Conservation (phyloP, 129 eudicot genomes). For the Sambucus nigra region DNA sequence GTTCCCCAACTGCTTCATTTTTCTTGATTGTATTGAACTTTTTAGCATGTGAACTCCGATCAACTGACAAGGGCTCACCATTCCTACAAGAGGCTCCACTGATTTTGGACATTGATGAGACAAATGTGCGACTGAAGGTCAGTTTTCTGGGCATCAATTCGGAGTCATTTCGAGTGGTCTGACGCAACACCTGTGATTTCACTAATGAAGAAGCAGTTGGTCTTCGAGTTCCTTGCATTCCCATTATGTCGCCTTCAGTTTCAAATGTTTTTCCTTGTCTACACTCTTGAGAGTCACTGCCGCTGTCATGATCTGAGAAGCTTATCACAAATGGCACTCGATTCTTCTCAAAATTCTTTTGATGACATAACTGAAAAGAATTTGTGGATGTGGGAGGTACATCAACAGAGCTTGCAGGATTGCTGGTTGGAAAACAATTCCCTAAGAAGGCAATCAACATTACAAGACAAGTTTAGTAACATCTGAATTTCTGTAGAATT, state of each 20-base stretch:
- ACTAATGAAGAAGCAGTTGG: constrained; percentile 20
- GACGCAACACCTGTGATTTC: constrained; percentile 20
- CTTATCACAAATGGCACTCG: constrained; percentile 70
- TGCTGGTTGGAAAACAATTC: constrained; percentile 14
- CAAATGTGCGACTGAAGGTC: constrained; percentile 31
- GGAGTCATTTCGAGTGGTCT: constrained; percentile 19
- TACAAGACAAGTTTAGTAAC: neutral
- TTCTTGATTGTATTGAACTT: constrained; percentile 21
- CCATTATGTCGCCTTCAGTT: constrained; percentile 18
- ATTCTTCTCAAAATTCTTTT: constrained; percentile 32
- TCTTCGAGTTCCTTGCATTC: constrained; percentile 15
- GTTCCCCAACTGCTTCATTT: constrained; percentile 21
- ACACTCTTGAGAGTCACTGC: constrained; percentile 52
- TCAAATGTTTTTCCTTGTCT: constrained; percentile 14
- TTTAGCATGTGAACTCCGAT: constrained; percentile 21
- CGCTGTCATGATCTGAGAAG: constrained; percentile 76
- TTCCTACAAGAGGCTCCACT: constrained; percentile 19
- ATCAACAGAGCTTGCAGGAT: constrained; percentile 14
- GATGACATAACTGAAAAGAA: constrained; percentile 17
- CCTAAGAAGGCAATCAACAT: constrained; percentile 30
- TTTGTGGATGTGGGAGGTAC: constrained; percentile 16
- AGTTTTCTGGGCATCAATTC: constrained; percentile 26
- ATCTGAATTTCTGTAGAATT: neutral
- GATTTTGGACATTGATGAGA: constrained; percentile 28
- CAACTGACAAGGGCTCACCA: constrained; percentile 16